Evolutionary conservation across 2,329 filamentous ascomycete genomes (phyloP), one percentile per base, ranked within the genome.

Genomic region (Apiospora aurea): DNA sequence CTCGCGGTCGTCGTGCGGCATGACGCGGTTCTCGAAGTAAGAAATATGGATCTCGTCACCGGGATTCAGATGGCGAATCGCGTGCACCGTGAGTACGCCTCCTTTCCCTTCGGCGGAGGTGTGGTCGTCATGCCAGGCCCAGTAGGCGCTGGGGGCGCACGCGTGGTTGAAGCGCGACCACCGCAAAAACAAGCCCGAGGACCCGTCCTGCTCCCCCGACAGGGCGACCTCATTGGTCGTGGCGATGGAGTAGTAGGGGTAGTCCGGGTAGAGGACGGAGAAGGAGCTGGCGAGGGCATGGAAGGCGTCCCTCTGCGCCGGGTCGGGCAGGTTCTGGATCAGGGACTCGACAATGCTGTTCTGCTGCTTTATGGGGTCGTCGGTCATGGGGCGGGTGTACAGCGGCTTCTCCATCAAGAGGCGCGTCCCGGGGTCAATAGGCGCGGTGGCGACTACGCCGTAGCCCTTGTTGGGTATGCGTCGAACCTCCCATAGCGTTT

Each of bases 1-100:
- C 68, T 69, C 68, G 34, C 68, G 68, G 46, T 69, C 68, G 29
- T 69, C 68, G 47, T 69, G 68, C 29, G 68, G 34, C 68, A 69
- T 51, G 46, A 69, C 68, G 46, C 47, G 68, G 47, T 69, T 69
- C 47, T 51, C 46, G 47, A 69, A 69, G 68, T 69, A 69, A 4
- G 47, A 69, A n/a, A 69, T 69, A n/a, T 29, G 57, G 21, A 69
- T 57, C 47, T 69, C 68, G 11, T 69, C 68, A 11, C 68, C 68
- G 0, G 46, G 46, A 2, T 57, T n/a, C n/a, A 69, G n/a, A 34
- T 24, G 46, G 46, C 68, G 68, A 29, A 51, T 47, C 34, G 68
- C 68, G 68, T 69, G 68, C 4, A 69, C 68, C 34, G 68, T 69
- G 21, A 69, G 67, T 16, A 26, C 26, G 8, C 44, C 67, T 10